Conservation (phyloP, 441 rosid species). For the Francoa sonchifolia region DNA sequence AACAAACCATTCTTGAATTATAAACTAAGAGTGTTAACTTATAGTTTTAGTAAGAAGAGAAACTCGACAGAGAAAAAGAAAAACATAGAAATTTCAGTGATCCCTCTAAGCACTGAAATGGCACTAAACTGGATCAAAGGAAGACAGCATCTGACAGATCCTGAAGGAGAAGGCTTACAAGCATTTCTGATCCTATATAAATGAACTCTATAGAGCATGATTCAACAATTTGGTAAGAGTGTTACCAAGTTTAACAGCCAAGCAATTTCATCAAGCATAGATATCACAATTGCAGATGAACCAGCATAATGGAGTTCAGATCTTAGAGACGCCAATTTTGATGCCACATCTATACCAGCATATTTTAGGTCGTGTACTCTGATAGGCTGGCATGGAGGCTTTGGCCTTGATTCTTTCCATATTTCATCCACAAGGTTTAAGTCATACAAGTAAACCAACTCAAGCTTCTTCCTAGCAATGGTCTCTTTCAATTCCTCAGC, state of each 20-base stretch:
- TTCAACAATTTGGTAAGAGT: constrained; percentile 7
- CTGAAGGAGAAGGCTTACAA: neutral
- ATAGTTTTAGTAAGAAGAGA: too few relatives aligned
- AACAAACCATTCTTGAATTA: neutral
- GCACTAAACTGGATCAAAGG: constrained; percentile 2
- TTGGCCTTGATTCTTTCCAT: constrained; percentile 86
- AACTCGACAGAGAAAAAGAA: too few relatives aligned
- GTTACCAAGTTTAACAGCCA: constrained; percentile 92
- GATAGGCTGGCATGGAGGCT: constrained; percentile 61
- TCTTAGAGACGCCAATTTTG: constrained; percentile 61
- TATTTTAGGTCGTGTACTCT: constrained; percentile 78
- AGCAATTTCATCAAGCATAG: constrained; percentile 96
- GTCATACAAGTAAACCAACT: constrained; percentile 68
- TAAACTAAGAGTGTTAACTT: too few relatives aligned
- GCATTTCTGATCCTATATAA: neutral
- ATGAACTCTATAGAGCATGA: neutral
- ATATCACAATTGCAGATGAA: constrained; percentile 70
- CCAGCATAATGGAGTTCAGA: constrained; percentile 55
- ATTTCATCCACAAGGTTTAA: constrained; percentile 73
- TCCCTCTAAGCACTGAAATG: neutral
- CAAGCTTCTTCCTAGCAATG: constrained; percentile 63
- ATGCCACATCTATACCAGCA: constrained; percentile 70
- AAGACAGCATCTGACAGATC: neutral
- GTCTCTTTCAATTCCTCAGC: constrained; percentile 87
- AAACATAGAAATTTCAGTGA: too few relatives aligned